Conservation (phyloP, 768 basidiomycete genomes). For the Pleurotus platypus region DNA sequence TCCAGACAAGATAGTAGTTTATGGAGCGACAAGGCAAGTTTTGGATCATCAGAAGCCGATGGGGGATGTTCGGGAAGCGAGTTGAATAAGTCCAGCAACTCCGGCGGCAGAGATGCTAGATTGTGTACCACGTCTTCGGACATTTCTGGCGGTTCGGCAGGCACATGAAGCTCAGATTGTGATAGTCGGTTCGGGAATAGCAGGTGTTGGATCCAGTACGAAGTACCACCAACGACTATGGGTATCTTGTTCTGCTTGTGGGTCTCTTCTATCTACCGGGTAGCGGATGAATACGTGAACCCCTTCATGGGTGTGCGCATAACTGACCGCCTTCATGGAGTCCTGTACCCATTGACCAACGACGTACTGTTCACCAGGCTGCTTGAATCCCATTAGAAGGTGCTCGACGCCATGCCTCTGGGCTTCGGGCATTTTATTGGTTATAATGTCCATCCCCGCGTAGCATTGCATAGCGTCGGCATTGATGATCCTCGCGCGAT, state of each 20-base stretch:
- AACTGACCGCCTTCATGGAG: slow-evolving; percentile 69
- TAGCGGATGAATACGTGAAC: slow-evolving; percentile 7
- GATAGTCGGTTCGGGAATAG: slow-evolving; percentile 78
- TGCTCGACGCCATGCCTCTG: slow-evolving; percentile 85
- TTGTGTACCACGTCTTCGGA: slow-evolving; percentile 37
- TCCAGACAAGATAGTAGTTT: slow-evolving; percentile 67
- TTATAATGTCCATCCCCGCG: slow-evolving; percentile 85
- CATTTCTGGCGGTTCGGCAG: slow-evolving; percentile 10
- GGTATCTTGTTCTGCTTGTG: slow-evolving; percentile 65
- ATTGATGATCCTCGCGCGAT: slow-evolving; percentile 79
- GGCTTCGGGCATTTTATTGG: slow-evolving; percentile 81
- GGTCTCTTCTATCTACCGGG: slow-evolving; percentile 68
- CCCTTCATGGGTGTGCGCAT: not conserved
- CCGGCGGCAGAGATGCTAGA: slow-evolving; percentile 41
- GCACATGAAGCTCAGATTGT: slow-evolving; percentile 17
- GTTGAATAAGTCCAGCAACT: slow-evolving; percentile 47
- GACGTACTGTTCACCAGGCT: slow-evolving; percentile 83
- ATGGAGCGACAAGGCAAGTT: slow-evolving; percentile 61
- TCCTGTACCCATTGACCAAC: slow-evolving; percentile 88
- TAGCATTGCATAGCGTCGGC: slow-evolving; percentile 99
- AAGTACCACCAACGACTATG: slow-evolving; percentile 92
- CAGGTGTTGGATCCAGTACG: slow-evolving; percentile 97
- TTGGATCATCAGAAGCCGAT: slow-evolving; percentile 50
- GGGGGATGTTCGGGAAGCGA: slow-evolving; percentile 59
- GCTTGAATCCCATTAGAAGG: slow-evolving; percentile 83